phyloP scores from a whole-genome alignment of 805 yeast species.

The Wickerhamomyces silvicola region DNA sequence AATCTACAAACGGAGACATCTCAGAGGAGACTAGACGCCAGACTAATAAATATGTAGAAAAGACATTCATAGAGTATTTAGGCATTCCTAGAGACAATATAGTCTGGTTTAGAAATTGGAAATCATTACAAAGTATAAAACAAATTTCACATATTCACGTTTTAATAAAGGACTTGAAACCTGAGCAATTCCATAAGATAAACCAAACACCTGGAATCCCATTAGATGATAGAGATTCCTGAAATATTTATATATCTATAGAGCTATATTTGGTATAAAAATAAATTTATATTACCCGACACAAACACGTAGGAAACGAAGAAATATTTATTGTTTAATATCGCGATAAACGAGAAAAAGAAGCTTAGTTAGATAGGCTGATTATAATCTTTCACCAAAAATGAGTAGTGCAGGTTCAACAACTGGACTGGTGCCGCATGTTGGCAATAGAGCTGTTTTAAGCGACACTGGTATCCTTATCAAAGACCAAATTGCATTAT shows the following conservation, averaged over 20 bases:
- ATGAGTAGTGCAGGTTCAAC: background rate
- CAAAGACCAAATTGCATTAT: conserved; percentile 20
- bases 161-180: conserved; percentile 35
- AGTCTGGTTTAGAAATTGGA: conserved; percentile 66
- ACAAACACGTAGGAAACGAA: no score
- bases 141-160: conserved; percentile 65
- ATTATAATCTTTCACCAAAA: no score
- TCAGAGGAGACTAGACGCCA: conserved; percentile 30
- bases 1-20: conserved; percentile 44
- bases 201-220: conserved; percentile 19
- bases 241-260: background rate
- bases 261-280: background rate
- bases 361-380: no score
- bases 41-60: conserved; percentile 39
- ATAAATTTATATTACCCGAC: no score
- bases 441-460: conserved; percentile 21
- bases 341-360: background rate
- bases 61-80: conserved; percentile 39
- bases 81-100: conserved; percentile 35
- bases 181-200: conserved; percentile 18
- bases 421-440: background rate
- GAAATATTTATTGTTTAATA: no score
- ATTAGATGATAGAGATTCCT: conserved; percentile 7
- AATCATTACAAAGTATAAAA: conserved; percentile 55
- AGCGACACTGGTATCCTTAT: conserved; percentile 29